phyloP scores from a whole-genome alignment of 2,329 filamentous ascomycete species.

The Alternaria brassicicola region DNA sequence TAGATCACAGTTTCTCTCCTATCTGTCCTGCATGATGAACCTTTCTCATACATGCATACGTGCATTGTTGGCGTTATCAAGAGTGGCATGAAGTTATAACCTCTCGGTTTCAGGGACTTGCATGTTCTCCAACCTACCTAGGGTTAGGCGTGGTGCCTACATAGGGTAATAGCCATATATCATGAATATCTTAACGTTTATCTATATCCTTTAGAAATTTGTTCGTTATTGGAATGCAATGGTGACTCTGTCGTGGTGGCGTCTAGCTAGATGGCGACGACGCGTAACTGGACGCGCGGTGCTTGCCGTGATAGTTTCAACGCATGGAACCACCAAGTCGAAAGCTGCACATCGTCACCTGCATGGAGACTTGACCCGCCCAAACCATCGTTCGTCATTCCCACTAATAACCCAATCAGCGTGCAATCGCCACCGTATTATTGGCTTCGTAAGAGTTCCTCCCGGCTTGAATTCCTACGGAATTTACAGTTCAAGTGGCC shows the following conservation, averaged over 20 bases:
- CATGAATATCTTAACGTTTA: not conserved
- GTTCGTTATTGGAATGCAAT: not conserved
- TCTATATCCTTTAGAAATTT: not conserved
- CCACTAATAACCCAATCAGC: not conserved
- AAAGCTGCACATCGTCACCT: not conserved
- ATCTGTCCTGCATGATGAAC: slow-evolving; percentile 14
- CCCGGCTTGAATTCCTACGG: not conserved
- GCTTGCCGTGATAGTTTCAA: not conserved
- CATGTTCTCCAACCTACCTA: not conserved
- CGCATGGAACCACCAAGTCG: not conserved
- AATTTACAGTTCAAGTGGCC: not conserved
- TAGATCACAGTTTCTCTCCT: slow-evolving; percentile 4
- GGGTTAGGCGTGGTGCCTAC: not conserved
- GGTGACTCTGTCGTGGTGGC: not conserved
- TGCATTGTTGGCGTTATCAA: slow-evolving; percentile 9
- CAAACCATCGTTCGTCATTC: not conserved
- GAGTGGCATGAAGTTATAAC: not conserved
- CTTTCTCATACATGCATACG: slow-evolving; percentile 2
- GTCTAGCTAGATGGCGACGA: not conserved
- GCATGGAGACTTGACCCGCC: not conserved
- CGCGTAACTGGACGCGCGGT: not conserved
- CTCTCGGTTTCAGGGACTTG: not conserved
- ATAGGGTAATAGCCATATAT: not conserved
- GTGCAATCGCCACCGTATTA: not conserved
- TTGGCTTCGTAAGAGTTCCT: not conserved